Conservation (phyloP, 805 yeast genomes). For the Saccharomyces eubayanus region DNA sequence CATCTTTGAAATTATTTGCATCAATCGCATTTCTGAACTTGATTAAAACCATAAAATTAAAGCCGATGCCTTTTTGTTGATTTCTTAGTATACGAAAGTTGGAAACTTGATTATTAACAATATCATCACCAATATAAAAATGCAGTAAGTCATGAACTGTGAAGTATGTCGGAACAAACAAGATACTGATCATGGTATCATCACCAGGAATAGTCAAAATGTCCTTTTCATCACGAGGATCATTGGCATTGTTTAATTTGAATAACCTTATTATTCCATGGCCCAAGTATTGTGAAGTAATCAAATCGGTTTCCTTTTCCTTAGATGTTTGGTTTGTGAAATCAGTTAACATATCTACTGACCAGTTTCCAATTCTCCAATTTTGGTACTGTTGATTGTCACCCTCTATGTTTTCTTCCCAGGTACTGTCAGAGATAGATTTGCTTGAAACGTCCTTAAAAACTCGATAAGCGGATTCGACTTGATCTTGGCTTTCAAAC, state of each 20-base stretch:
- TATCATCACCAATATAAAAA: conserved; percentile 55
- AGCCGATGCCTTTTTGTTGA: conserved; percentile 47
- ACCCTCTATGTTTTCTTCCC: neutral
- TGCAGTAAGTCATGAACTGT: conserved; percentile 78
- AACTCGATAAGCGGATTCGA: conserved; percentile 6
- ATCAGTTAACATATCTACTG: conserved; percentile 1
- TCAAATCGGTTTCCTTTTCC: conserved; percentile 11
- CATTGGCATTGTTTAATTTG: conserved; percentile 33
- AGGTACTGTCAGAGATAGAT: neutral
- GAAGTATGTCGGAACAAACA: conserved; percentile 84
- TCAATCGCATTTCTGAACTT: conserved; percentile 52
- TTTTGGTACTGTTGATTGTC: conserved; percentile 1
- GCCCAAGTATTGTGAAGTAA: conserved; percentile 56
- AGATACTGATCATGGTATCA: conserved; percentile 62
- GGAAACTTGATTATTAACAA: conserved; percentile 44
- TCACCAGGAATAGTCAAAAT: conserved; percentile 37
- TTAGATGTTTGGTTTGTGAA: neutral
- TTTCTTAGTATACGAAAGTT: conserved; percentile 69
- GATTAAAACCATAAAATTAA: conserved; percentile 57
- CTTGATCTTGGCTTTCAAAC: conserved; percentile 8
- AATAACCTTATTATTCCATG: conserved; percentile 65
- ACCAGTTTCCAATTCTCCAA: conserved; percentile 14
- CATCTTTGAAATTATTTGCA: conserved; percentile 58
- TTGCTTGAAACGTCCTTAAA: conserved; percentile 1
- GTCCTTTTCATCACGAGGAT: conserved; percentile 5